phyloP scores from a whole-genome alignment of 768 basidiomycete genomes.

The Ephemerocybe angulata region DNA sequence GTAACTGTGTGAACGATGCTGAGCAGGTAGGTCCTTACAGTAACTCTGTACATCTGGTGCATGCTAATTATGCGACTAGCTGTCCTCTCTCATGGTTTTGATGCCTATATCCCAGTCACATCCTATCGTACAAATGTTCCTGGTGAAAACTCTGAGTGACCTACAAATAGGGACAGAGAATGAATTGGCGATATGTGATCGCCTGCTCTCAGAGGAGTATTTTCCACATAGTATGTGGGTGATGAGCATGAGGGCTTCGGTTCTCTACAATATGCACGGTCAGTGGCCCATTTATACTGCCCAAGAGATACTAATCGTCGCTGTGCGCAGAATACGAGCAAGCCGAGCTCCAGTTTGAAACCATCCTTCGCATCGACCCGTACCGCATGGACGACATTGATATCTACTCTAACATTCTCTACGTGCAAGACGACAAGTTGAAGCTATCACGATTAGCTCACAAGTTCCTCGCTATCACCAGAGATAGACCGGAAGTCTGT shows the following conservation, averaged over 20 bases:
- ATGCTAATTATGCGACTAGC: conserved; percentile 26
- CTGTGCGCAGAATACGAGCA: conserved; percentile 70
- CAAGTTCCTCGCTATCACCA: conserved; percentile 83
- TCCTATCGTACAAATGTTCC: conserved; percentile 64
- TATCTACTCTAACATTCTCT: conserved; percentile 93
- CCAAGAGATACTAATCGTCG: conserved; percentile 8
- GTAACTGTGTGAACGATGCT: conserved; percentile 71
- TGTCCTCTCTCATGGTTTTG: conserved; percentile 46
- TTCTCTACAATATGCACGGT: conserved; percentile 91
- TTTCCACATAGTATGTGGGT: conserved; percentile 86
- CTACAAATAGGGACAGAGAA: conserved; percentile 86
- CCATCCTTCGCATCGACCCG: conserved; percentile 76
- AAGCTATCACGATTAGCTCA: conserved; percentile 91
- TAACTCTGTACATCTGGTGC: background rate
- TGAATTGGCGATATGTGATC: conserved; percentile 78
- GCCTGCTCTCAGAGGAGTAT: conserved; percentile 61
- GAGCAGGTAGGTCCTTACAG: conserved; percentile 61
- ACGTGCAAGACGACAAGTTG: conserved; percentile 85
- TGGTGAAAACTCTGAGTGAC: conserved; percentile 85
- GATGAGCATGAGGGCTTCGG: conserved; percentile 81
- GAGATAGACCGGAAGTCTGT: conserved; percentile 94
- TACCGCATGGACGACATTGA: conserved; percentile 93
- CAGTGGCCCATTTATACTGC: conserved; percentile 21
- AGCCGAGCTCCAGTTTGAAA: conserved; percentile 82
- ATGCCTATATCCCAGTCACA: conserved; percentile 45